Base-by-base conservation (phyloP, 1,139 yeast species). In the Hansenula lynferdii region DNA sequence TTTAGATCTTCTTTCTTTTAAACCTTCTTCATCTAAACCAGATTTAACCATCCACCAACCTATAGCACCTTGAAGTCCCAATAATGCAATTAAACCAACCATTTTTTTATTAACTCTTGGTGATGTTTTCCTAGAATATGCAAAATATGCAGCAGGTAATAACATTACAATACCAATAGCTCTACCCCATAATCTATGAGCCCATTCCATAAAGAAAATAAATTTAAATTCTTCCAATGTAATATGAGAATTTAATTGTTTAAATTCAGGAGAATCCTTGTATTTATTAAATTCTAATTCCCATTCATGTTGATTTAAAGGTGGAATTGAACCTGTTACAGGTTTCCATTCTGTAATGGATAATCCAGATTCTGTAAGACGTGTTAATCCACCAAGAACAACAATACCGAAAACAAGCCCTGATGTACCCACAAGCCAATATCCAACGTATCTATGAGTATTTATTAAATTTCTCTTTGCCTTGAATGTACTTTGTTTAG, bases 11-110 rank as follows among this genome's bases (percentile, higher is more conserved):
- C 96, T 76, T 51, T 85, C 95, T 24, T 75, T 75, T 41, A 94
- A 67, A 54, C 84, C 82, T 37, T 83, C 75, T 57, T 85, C 84
- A 57, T 90, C 95, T 45, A 94, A 72, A 31, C 99, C 99, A 7
- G 96, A 86, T 54, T 85, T 81, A 41, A 94, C 98, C 99, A 94
- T 94, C 99, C 99, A 94, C 98, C 98, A 94, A 28, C 98, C 98
- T 51, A 94, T 84, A 39, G 82, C 83, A 35, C 98, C 98, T 69
- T 94, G 98, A 34, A 94, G 66, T 11, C 96, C 98, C 42, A 94
- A 70, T 39, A 92, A 67, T 1, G 74, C 80, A 30, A 95, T 76
- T 37, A 94, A 74, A 3, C 85, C 84, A 20, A 85, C 62, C 16
- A 92, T 69, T 45, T 89, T 72, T 42, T 69, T 69, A 37, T 89